Base-by-base conservation (phyloP, 1,284 basidiomycete genomes). In the Leccinum fallax region DNA sequence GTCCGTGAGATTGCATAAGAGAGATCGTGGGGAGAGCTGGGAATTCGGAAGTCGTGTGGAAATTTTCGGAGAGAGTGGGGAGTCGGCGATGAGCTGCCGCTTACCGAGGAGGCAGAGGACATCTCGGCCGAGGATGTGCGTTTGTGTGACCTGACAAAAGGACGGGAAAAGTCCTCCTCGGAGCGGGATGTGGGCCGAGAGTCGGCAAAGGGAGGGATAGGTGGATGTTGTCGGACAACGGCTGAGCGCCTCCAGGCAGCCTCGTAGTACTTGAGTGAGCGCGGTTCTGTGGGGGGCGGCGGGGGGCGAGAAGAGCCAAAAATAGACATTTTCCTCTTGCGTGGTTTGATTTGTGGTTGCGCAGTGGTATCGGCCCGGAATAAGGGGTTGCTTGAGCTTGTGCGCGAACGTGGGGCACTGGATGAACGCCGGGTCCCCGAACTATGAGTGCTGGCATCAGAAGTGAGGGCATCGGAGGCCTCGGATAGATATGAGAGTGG, bases 1-100 rank as follows among this genome's bases (percentile, higher is more conserved):
- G 77, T 78, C 19, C 88, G 83, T 5, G 82, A 85, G 1, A 83
- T 84, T 2, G 90, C 88, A 43, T 82, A 74, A 26, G 70, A 73
- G 43, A 92, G 78, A 65, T 90, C 88, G 69, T 91, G 89, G 34
- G 84, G 83, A 7, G 85, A 82, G 21, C 16, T 64, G 32, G 71
- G 63, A 0, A 57, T 49, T 19, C 58, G 65, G 4, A 54, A 10
- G 54, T 65, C 63, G 43, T 63, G 38, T 58, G 48, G 61, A 19
- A 49, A 9, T 62, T 61, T 69, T 58, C 59, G 66, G 24, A 66
- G 34, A 16, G 70, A 66, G 2, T 72, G 70, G 1, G 73, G 69
- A 15, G 74, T 76, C 1, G 73, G 70, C 15, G 74, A 76, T 2
- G 74, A 24, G 24, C 28, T 28, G 28, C 28, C 28, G 28, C 28